Evolutionary conservation across 1,139 yeast species (phyloP), one percentile per base, ranked within the genome.

Genomic region (Hemisphaericaspora lyxosophila): DNA sequence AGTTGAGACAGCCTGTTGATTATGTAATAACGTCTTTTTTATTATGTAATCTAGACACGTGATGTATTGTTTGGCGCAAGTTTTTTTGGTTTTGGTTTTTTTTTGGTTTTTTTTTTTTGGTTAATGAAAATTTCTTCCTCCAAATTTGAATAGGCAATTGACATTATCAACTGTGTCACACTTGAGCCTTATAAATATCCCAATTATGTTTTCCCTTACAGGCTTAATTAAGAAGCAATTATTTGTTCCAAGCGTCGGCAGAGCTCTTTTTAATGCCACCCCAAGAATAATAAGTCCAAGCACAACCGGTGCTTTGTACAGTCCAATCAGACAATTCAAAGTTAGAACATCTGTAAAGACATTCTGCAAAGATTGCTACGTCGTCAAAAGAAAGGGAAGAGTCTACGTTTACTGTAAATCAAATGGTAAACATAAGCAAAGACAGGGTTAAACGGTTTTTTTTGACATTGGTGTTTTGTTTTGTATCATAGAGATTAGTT

Each of bases 391-490:
- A 66, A 90, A 89, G 66, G 97, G 97, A 26, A 75, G 95, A 55
- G 94, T 89, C 17, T 89, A 86, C 51, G 96, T 90, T 28, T 85
- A 86, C 60, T 92, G 97, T 71, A 90, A 90, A 61, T 72, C 92
- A 33, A 88, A 89, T 61, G 89, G 90, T 46, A 88, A 88, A 64
- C 98, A 92, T 65, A 92, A 92, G 67, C 98, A 92, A 64, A 87
- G 97, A 66, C 97, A 90, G 66, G 96, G 96, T 49, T 90, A 63
- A 62, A 30, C 11, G 9, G 14, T 41, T 20, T 20, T 2, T 11
- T 20, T 11, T 20, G 4, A 8, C 23, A 19, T 19, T 6, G 22
- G 7, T 20, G 7, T 20, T 20, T 20, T 8, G 7, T 20, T 8
- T 20, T 20, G 23, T 20, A 20, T 20, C 7, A 20, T 20, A 20